phyloP scores from a whole-genome alignment of 192 early-diverging fungal species.

The Geosiphon pyriformis region DNA sequence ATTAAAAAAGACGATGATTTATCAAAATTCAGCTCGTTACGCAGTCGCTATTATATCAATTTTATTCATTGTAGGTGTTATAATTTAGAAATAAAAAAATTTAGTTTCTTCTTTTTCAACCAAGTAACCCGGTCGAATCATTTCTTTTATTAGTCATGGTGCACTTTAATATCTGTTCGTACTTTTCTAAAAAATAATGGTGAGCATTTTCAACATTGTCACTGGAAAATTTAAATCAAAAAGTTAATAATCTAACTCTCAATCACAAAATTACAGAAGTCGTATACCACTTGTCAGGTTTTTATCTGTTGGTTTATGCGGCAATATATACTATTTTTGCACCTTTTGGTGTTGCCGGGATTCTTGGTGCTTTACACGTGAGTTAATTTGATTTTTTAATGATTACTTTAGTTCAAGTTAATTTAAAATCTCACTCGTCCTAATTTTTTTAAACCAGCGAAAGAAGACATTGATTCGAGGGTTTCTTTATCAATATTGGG shows the following conservation, averaged over 20 bases:
- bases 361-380: conserved; percentile 4
- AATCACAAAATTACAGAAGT: background rate
- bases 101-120: background rate
- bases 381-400: background rate
- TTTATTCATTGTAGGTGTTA: background rate
- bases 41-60: background rate
- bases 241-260: background rate
- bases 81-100: no score
- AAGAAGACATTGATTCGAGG: background rate
- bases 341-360: background rate
- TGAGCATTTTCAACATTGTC: background rate
- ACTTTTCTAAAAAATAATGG: background rate
- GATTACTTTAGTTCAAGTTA: no score
- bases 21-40: no score
- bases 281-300: background rate
- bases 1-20: no score
- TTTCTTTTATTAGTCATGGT: background rate
- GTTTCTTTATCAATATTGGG: background rate
- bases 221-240: background rate
- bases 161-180: background rate
- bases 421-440: no score
- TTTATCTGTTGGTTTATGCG: background rate
- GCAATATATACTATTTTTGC: background rate
- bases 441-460: background rate
- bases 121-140: background rate